Base-by-base conservation (phyloP, 129 eudicot species). In the Centrapalus pauciflorus region DNA sequence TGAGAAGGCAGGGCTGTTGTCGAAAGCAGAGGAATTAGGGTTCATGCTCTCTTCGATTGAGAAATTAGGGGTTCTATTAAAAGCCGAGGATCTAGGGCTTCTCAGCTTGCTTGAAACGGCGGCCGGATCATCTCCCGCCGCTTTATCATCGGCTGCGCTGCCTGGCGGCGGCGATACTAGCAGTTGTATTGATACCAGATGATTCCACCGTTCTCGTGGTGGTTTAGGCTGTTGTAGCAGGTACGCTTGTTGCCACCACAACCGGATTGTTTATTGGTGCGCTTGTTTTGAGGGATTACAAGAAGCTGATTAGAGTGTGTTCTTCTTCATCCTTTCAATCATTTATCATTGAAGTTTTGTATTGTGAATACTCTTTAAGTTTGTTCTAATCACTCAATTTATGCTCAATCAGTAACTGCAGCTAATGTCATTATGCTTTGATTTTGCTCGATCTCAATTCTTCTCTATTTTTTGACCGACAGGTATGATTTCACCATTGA, bases 71-170 rank as follows among this genome's bases (percentile, higher is more conserved):
- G 54, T 87, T 24, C 52, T 87, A 7, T 87, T 90, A 17, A 87
- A 79, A 62, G 95, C 95, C 0, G 95, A 87, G 80, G 90, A 84
- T 21, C 75, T 87, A 3, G 95, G 90, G 2, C 81, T 87, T n/a
- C 79, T 87, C 3, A 87, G 90, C 67, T 55, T 87, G 23, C 75
- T 87, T 0, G 95, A 87, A 56, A 78, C 48, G 13, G 64, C 79
- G 0, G 90, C 87, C 0, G 41, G 76, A 14, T 49, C 52, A 38
- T 72, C 81, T 7, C 95, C 95, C 3, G 62, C 87, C 2, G 77
- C 79, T 28, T 51, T 87, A 72, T 90, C 90, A 26, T 87, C 95
- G 20, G 85, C 80, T 4, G 62, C 95, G 5, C 73, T 87, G 54
- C 95, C 48, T 87, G 9, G 83, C 77, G 65, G 87, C 83, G 20